phyloP scores from a whole-genome alignment of 2,329 filamentous ascomycete genomes.

The Ophiostoma pallidulum region DNA sequence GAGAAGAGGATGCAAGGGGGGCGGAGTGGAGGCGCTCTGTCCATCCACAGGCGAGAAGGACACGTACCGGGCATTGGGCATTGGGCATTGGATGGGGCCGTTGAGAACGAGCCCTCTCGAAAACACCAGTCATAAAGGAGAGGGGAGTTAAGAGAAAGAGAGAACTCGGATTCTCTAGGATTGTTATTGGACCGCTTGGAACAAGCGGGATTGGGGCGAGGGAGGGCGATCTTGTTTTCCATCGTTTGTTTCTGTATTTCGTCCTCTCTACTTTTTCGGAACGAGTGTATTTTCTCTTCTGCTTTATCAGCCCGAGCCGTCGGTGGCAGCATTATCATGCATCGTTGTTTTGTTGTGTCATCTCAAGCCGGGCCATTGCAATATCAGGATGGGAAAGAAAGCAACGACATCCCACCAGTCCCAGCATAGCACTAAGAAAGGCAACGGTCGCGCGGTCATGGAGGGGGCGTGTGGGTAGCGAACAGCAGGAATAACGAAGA shows the following conservation, averaged over 20 bases:
- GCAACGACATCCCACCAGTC: background rate
- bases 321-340: constrained; percentile 2
- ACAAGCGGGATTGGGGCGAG: constrained; percentile 11
- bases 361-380: background rate
- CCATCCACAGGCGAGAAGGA: background rate
- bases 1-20: background rate
- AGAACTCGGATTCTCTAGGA: constrained; percentile 14
- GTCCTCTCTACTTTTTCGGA: background rate
- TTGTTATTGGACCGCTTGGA: constrained; percentile 26
- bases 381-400: constrained; percentile 6
- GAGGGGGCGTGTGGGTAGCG: constrained; percentile 1
- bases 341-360: constrained; percentile 9
- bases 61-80: no score
- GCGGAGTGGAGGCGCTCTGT: constrained; percentile 9
- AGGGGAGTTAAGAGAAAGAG: background rate
- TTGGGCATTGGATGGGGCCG: background rate
- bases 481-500: background rate
- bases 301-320: background rate
- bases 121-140: no score
- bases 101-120: constrained; percentile 1
- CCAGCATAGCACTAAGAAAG: background rate
- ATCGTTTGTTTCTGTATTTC: background rate
- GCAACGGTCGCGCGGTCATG: background rate
- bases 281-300: no score
- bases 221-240: constrained; percentile 8